phyloP scores from a whole-genome alignment of 1,284 basidiomycete genomes.

The Fistulinella cinereoalba region DNA sequence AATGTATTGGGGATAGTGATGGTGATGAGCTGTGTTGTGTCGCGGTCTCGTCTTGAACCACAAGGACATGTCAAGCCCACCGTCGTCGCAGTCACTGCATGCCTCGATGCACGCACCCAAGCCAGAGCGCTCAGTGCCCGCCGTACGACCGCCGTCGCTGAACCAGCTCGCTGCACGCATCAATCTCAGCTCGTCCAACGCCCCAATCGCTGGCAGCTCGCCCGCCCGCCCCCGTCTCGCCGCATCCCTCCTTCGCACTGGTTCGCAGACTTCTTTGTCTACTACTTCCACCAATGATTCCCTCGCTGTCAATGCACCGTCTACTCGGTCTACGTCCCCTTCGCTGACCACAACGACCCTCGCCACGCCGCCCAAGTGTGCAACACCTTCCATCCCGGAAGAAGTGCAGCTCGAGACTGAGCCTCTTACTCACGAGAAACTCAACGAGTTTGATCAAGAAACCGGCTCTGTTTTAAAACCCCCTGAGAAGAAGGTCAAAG shows the following conservation, averaged over 20 bases:
- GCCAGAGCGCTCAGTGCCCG: constrained; percentile 36
- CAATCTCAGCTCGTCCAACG: constrained; percentile 42
- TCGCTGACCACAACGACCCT: constrained; percentile 38
- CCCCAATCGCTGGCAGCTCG: constrained; percentile 33
- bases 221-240: constrained; percentile 65
- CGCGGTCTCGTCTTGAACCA: constrained; percentile 18
- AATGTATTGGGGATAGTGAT: too few relatives aligned
- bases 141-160: constrained; percentile 61
- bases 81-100: constrained; percentile 27
- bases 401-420: constrained; percentile 41
- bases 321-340: constrained; percentile 50
- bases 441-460: constrained; percentile 59
- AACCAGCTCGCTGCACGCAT: constrained; percentile 78
- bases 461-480: constrained; percentile 25
- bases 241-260: constrained; percentile 67
- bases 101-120: constrained; percentile 40
- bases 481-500: constrained; percentile 50
- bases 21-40: background rate
- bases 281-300: constrained; percentile 59
- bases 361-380: constrained; percentile 48
- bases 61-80: constrained; percentile 32
- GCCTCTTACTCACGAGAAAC: constrained; percentile 56
- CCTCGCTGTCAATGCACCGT: constrained; percentile 56
- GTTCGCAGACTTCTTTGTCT: constrained; percentile 54
- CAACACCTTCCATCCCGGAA: constrained; percentile 41